Base-by-base conservation (phyloP, 805 yeast genomes). In the Ogataea nitratoaversa region DNA sequence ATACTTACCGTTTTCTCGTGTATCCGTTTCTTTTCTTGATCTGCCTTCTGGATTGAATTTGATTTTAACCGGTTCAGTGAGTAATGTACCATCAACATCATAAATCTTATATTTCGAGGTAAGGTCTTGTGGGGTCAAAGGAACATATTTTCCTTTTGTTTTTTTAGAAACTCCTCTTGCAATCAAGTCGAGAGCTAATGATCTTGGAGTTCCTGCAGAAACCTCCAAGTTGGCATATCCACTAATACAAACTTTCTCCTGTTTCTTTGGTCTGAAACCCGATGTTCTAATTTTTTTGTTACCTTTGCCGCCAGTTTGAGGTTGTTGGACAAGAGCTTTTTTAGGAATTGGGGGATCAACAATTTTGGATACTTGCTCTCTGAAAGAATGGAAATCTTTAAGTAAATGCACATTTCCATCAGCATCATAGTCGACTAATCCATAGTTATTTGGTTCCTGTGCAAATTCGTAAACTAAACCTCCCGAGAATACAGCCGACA, bases 381-480 rank as follows among this genome's bases (percentile, higher is more conserved):
- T 69, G 35, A 76, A 65, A 14, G 66, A 50, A 16, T 62, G 46
- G 44, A 66, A 76, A 47, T 76, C 82, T 4, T 63, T 56, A 34
- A 71, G 55, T 4, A 76, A 41, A 23, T 62, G 61, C 9, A 67
- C 69, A 48, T 72, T 65, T 0, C 76, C 77, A 37, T 63, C 59
- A 3, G 57, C 53, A 33, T 61, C 63, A 19, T 71, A 53, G 36
- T 73, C 71, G 1, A 86, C 89, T 28, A 87, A 63, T 1, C 95
- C 95, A 59, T 86, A 86, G 48, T 82, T 78, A 59, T 87, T 86
- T 7, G 80, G 74, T 52, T 83, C 95, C 54, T 84, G 87, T 4
- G 88, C 72, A 58, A 72, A 86, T 58, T 86, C 95, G 51, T 87
- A 87, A 5, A 84, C 87, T 37, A 87, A 64, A 0, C 95, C 97